Conservation (phyloP, 2,329 filamentous ascomycete genomes). For the Zelopaecilomyces penicillatus region DNA sequence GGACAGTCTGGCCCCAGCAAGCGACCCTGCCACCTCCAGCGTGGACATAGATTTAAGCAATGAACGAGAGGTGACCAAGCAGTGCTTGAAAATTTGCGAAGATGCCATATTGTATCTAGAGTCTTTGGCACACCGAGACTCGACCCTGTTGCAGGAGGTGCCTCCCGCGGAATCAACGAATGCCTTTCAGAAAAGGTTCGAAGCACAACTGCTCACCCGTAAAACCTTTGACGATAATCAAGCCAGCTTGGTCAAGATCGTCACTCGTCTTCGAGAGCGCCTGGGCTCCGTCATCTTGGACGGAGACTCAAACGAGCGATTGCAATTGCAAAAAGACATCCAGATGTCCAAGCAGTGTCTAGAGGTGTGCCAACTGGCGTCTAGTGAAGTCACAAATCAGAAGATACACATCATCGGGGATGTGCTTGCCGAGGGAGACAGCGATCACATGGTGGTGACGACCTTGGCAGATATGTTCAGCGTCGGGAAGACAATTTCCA, state of each 20-base stretch:
- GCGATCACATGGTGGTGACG: conserved; percentile 32
- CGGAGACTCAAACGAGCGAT: conserved; percentile 17
- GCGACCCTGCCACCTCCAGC: conserved; percentile 12
- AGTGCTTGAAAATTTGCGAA: conserved; percentile 32
- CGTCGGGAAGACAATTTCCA: conserved; percentile 27
- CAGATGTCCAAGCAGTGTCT: conserved; percentile 26
- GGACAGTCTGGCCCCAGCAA: conserved; percentile 8
- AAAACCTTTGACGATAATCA: conserved; percentile 22
- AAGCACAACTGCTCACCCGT: conserved; percentile 24
- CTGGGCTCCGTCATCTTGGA: conserved; percentile 17
- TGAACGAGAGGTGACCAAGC: conserved; percentile 27
- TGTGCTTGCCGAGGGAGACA: conserved; percentile 26
- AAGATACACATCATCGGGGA: conserved; percentile 28
- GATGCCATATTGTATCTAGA: conserved; percentile 26
- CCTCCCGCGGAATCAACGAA: background rate
- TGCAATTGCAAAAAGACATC: conserved; percentile 25
- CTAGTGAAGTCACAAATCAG: conserved; percentile 18
- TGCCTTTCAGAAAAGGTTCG: conserved; percentile 14
- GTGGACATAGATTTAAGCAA: conserved; percentile 24
- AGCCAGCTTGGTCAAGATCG: conserved; percentile 22
- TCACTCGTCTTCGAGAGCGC: conserved; percentile 24
- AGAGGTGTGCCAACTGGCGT: conserved; percentile 28
- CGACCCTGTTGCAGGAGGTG: conserved; percentile 13
- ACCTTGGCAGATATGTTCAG: conserved; percentile 34
- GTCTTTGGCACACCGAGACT: conserved; percentile 21